Percentiles rank a stretch among this genome's conserved stretches.
Evolutionary conservation across 2,329 filamentous ascomycete species (phyloP).

Genomic region (Drechslerella coelobrocha): DNA sequence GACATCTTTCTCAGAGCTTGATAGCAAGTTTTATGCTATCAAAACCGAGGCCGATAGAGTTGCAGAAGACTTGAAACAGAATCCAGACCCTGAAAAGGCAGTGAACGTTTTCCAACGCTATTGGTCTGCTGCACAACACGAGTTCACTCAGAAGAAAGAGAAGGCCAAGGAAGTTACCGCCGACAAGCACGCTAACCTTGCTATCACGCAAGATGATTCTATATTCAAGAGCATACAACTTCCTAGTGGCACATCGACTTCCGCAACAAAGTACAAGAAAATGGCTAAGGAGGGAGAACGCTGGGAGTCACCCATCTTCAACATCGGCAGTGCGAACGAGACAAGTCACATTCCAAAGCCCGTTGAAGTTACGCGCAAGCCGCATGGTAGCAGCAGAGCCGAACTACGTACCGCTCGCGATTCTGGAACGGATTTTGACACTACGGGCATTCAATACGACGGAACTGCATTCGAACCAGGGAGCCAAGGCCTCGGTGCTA

Average conservation of each 20-base stretch:
- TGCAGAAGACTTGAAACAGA: constrained; percentile 68
- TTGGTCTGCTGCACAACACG: constrained; percentile 74
- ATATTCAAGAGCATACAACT: constrained; percentile 89
- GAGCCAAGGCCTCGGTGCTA: constrained; percentile 12
- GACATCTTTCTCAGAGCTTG: constrained; percentile 77
- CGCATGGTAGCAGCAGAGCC: constrained; percentile 60
- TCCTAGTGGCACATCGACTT: constrained; percentile 86
- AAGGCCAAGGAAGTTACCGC: constrained; percentile 70
- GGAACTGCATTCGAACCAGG: constrained; percentile 16
- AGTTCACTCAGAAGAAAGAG: constrained; percentile 76
- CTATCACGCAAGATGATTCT: constrained; percentile 85
- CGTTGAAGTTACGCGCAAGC: constrained; percentile 66
- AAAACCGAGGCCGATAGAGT: constrained; percentile 83
- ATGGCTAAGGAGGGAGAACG: constrained; percentile 84
- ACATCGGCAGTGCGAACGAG: constrained; percentile 77
- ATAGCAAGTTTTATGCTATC: constrained; percentile 69
- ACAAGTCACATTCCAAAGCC: constrained; percentile 73
- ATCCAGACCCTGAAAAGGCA: constrained; percentile 70
- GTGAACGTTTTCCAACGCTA: constrained; percentile 90
- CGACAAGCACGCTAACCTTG: constrained; percentile 79
- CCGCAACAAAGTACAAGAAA: constrained; percentile 92
- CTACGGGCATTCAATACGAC: constrained; percentile 26
- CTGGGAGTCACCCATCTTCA: constrained; percentile 95
- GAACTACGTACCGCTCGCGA: constrained; percentile 40
- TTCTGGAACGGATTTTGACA: constrained; percentile 41